Percentiles rank a stretch among this genome's conserved stretches.
Conservation (phyloP, 345 rosid genomes). For the Hypericum androsaemum region DNA sequence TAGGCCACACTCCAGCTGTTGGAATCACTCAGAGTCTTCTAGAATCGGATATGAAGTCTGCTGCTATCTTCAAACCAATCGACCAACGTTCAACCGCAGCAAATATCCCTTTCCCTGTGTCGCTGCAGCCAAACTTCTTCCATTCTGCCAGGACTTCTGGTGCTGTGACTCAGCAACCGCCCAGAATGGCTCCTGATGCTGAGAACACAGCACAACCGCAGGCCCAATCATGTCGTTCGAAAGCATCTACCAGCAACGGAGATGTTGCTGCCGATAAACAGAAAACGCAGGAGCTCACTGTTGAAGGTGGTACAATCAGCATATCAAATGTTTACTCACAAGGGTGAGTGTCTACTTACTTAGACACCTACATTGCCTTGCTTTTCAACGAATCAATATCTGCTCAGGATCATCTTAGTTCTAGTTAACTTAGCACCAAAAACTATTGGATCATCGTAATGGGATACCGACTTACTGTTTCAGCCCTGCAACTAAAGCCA, state of each 20-base stretch:
- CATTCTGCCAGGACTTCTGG: constrained; percentile 29
- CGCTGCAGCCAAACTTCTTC: constrained; percentile 47
- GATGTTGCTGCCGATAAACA: constrained; percentile 33
- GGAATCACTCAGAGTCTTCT: constrained; percentile 30
- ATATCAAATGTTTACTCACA: constrained; percentile 79
- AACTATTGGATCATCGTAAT: too few species aligned
- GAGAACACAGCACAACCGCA: constrained; percentile 32
- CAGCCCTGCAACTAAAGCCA: too few species aligned
- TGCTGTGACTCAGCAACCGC: constrained; percentile 28
- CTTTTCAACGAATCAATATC: background rate
- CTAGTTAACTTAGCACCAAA: too few species aligned
- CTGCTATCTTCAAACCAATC: constrained; percentile 25
- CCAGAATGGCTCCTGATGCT: constrained; percentile 25
- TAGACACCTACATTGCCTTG: too few species aligned
- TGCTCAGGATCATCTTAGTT: too few species aligned
- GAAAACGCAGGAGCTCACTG: constrained; percentile 39
- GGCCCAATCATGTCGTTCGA: constrained; percentile 19
- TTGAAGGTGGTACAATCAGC: constrained; percentile 71
- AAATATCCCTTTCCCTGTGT: constrained; percentile 43
- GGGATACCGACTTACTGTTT: too few species aligned
- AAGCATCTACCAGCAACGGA: constrained; percentile 20
- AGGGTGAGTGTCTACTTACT: constrained; percentile 45
- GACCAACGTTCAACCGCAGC: constrained; percentile 33
- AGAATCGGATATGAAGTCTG: constrained; percentile 32
- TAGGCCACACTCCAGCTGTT: constrained; percentile 23